These are phyloP conservation scores for Coemansia sp. DNA, from an alignment of 192 early-diverging fungal species.

Conservation along the genomic window DNA sequence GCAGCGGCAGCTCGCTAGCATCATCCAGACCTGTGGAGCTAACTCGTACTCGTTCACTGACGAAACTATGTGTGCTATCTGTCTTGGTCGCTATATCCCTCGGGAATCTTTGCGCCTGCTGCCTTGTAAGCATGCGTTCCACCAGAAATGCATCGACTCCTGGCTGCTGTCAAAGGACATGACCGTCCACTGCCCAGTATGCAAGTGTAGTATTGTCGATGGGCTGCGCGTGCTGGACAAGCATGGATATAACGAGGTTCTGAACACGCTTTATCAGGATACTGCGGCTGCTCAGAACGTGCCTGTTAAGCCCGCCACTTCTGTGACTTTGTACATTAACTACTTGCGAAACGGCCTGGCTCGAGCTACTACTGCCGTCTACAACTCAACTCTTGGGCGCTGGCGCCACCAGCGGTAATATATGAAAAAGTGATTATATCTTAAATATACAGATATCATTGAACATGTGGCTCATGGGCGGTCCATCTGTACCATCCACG, in stretches of 20 bases:
- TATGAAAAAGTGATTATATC: not conserved
- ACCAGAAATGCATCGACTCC: slow-evolving; percentile 74
- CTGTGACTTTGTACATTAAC: slow-evolving; percentile 1
- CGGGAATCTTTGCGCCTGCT: slow-evolving; percentile 68
- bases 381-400: slow-evolving; percentile 10
- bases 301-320: not conserved
- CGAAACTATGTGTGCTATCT: slow-evolving; percentile 77
- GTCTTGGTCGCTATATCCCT: slow-evolving; percentile 68
- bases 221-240: slow-evolving; percentile 33
- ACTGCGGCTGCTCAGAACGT: not conserved
- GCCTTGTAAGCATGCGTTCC: slow-evolving; percentile 80
- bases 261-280: slow-evolving; percentile 13
- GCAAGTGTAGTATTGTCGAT: slow-evolving; percentile 61
- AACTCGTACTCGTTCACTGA: slow-evolving; percentile 56
- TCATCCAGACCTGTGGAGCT: slow-evolving; percentile 37
- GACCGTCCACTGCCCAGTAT: slow-evolving; percentile 76
- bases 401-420: not conserved
- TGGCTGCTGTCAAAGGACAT: slow-evolving; percentile 74
- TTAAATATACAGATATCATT: not conserved
- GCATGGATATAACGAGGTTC: slow-evolving; percentile 38
- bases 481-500: not conserved
- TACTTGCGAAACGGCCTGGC: not conserved
- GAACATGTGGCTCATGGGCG: not conserved
- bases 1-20: slow-evolving; percentile 38
- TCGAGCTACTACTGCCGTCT: not conserved